These are phyloP conservation scores for Chondrus crispus DNA, from an alignment of 23 red algal species.

Conservation along the genomic window DNA sequence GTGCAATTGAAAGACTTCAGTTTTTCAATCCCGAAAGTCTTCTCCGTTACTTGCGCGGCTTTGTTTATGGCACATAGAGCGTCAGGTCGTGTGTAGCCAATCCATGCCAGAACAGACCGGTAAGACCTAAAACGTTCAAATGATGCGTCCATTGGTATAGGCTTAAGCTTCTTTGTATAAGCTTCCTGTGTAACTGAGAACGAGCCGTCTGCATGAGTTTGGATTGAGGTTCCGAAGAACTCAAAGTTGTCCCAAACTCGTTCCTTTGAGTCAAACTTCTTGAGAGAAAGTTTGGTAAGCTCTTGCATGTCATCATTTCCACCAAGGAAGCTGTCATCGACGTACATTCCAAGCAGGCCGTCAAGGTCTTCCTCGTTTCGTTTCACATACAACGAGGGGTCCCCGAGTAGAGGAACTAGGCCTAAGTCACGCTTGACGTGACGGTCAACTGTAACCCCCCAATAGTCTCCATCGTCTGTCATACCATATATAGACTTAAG, in stretches of 20 bases:
- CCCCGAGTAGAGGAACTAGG: neutral
- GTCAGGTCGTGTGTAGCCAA: neutral
- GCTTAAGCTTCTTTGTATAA: neutral
- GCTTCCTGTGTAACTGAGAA: neutral
- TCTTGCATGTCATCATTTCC: neutral
- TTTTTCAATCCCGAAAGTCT: too few relatives aligned
- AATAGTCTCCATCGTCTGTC: neutral
- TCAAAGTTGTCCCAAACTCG: neutral
- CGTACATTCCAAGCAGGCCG: neutral
- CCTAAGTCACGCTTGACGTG: neutral
- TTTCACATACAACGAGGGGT: neutral
- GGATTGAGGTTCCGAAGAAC: neutral
- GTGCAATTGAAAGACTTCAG: too few relatives aligned
- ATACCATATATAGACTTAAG: conserved; percentile 1
- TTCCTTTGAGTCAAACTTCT: neutral
- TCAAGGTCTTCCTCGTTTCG: neutral
- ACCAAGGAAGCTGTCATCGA: conserved; percentile 10
- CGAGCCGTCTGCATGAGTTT: neutral
- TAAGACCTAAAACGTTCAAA: neutral
- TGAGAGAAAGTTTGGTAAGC: neutral
- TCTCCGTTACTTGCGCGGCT: neutral
- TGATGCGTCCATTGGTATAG: neutral
- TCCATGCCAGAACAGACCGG: neutral
- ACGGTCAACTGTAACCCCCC: neutral
- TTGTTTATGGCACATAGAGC: neutral